phyloP scores from a whole-genome alignment of 768 basidiomycete species.

The Antrodiella citrinella region DNA sequence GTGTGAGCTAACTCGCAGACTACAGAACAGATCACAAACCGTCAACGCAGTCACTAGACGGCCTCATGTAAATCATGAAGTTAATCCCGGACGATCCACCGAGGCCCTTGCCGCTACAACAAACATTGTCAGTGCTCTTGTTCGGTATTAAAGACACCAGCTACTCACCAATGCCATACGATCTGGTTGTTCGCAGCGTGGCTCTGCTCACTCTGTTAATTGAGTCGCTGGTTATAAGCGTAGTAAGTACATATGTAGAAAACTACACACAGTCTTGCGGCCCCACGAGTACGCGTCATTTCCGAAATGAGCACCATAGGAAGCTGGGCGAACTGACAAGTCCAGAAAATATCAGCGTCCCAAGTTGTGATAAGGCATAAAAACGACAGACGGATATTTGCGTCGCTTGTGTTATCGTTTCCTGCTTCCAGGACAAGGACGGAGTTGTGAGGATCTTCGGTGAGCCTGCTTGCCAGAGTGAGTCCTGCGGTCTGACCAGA shows the following conservation, averaged over 20 bases:
- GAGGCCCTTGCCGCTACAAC: conserved; percentile 9
- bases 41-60: conserved; percentile 8
- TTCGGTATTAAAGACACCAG: not conserved
- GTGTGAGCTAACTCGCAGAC: not conserved
- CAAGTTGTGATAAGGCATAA: not conserved
- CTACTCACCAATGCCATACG: conserved; percentile 7
- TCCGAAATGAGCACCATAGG: conserved; percentile 13
- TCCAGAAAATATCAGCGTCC: no score
- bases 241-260: not conserved
- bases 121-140: no score
- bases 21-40: not conserved
- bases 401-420: conserved; percentile 8
- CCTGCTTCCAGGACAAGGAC: conserved; percentile 30
- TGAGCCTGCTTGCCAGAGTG: conserved; percentile 30
- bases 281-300: conserved; percentile 14
- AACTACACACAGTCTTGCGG: conserved; percentile 13
- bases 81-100: conserved; percentile 13
- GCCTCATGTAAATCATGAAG: conserved; percentile 11
- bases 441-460: conserved; percentile 24
- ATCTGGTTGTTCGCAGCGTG: not conserved
- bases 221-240: not conserved
- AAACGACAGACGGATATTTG: conserved; percentile 4
- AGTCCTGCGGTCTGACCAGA: conserved; percentile 30
- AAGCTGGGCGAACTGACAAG: conserved; percentile 13
- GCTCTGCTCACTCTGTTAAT: not conserved